Percentiles rank a stretch among this genome's conserved stretches.
Evolutionary conservation across 108 stramenopile genomes (phyloP).

Genomic region (Cyclotella atomus): DNA sequence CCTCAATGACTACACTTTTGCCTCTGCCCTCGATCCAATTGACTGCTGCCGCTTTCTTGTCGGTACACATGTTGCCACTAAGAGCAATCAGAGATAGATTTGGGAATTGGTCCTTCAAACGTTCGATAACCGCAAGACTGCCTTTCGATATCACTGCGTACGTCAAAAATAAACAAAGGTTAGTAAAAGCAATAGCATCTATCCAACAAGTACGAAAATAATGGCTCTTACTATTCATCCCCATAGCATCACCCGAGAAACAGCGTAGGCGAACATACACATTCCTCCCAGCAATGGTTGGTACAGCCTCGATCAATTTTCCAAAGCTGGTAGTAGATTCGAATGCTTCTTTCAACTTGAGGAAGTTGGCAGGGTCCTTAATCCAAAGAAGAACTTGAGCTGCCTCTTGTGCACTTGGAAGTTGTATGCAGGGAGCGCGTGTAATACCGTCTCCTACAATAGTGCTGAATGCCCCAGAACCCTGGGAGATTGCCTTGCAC

Average conservation of each 20-base stretch:
- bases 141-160: constrained; percentile 99
- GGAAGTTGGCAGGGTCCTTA: constrained; percentile 84
- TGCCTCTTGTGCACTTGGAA: constrained; percentile 87
- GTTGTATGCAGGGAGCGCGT: constrained; percentile 93
- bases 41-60: constrained; percentile 98
- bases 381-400: constrained; percentile 90
- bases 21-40: constrained; percentile 99
- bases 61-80: constrained; percentile 98
- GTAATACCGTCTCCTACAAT: constrained; percentile 97
- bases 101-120: constrained; percentile 76
- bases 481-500: constrained; percentile 93
- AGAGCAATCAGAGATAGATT: constrained; percentile 86
- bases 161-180: too few species aligned
- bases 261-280: constrained; percentile 94
- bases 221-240: too few species aligned
- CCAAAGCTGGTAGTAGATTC: constrained; percentile 98
- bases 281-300: constrained; percentile 94
- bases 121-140: constrained; percentile 86
- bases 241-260: constrained; percentile 99
- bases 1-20: constrained; percentile 96
- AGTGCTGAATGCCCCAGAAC: constrained; percentile 74
- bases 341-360: constrained; percentile 87
- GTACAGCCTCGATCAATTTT: constrained; percentile 72
- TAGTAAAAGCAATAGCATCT: too few species aligned
- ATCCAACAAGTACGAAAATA: too few species aligned